Evolutionary conservation across 2,329 filamentous ascomycete species (phyloP).

Genomic region (Magnaporthales sp.): DNA sequence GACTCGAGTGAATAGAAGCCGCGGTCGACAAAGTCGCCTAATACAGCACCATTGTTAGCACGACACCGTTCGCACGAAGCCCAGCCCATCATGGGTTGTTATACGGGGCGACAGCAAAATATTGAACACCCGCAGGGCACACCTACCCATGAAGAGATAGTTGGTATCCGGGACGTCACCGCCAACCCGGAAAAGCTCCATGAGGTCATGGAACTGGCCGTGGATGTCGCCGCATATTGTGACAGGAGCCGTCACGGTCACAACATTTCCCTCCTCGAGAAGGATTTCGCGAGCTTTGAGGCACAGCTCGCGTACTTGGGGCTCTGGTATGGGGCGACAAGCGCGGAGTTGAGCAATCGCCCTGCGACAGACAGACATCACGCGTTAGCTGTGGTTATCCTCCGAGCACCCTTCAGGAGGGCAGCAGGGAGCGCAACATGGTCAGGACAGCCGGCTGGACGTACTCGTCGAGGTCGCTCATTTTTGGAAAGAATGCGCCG

Average conservation of each 20-base stretch:
- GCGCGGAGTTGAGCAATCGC: conserved; percentile 92
- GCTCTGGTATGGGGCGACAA: conserved; percentile 91
- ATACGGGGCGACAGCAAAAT: not conserved
- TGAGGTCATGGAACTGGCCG: conserved; percentile 91
- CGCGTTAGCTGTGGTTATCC: not conserved
- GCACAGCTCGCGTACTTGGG: conserved; percentile 91
- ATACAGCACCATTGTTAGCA: not conserved
- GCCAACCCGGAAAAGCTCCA: conserved; percentile 92
- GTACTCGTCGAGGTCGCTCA: conserved; percentile 93
- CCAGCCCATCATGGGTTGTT: not conserved
- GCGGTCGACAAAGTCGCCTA: conserved; percentile 93
- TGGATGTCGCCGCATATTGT: conserved; percentile 98
- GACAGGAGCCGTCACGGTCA: conserved; percentile 88
- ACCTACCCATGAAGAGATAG: conserved; percentile 87
- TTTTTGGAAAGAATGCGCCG: conserved; percentile 26
- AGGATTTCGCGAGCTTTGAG: conserved; percentile 94
- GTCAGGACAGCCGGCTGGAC: conserved; percentile 4
- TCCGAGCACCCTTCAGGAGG: not conserved
- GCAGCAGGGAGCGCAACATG: not conserved
- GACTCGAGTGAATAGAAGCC: conserved; percentile 98
- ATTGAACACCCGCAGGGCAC: not conserved
- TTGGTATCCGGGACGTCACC: conserved; percentile 93
- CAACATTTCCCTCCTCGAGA: conserved; percentile 96
- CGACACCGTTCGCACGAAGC: not conserved
- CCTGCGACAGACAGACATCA: conserved; percentile 34